These are phyloP conservation scores for Picea mariana DNA, from an alignment of 83 land plant species.

Conservation along the genomic window DNA sequence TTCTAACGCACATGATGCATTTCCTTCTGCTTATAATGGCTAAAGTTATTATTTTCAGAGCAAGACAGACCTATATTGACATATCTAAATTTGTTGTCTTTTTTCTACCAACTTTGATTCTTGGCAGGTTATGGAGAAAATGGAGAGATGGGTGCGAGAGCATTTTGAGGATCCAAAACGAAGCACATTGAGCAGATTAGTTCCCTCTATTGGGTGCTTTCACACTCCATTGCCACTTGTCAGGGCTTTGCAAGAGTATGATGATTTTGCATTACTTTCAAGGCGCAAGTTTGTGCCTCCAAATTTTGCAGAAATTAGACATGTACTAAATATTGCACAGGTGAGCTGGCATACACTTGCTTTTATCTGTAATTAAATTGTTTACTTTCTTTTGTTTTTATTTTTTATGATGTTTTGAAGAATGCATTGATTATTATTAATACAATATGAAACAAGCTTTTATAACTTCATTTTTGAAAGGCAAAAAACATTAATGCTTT, in stretches of 20 bases:
- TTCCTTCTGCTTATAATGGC: neutral
- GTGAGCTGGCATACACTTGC: constrained; percentile 3
- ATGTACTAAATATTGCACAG: constrained; percentile 58
- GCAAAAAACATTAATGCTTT: neutral
- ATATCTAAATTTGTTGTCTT: neutral
- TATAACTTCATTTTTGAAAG: neutral
- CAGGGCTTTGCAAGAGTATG: constrained; percentile 54
- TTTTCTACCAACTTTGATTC: neutral
- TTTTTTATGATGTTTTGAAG: neutral
- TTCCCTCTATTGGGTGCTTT: constrained; percentile 52
- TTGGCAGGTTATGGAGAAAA: constrained; percentile 51
- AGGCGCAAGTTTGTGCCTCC: constrained; percentile 53
- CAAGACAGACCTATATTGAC: neutral
- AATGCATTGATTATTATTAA: neutral
- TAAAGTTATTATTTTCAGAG: neutral
- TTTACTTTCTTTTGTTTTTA: neutral
- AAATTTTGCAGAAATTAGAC: constrained; percentile 57
- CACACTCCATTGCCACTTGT: constrained; percentile 50
- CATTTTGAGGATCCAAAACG: constrained; percentile 55
- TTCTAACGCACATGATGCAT: neutral
- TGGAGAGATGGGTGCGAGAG: constrained; percentile 55
- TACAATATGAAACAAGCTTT: neutral
- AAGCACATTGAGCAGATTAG: constrained; percentile 42
- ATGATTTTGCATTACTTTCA: constrained; percentile 53
- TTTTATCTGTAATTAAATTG: no score